These are phyloP conservation scores for Chaetomidium leptoderma DNA, from an alignment of 495 filamentous ascomycete genomes.

Conservation along the genomic window DNA sequence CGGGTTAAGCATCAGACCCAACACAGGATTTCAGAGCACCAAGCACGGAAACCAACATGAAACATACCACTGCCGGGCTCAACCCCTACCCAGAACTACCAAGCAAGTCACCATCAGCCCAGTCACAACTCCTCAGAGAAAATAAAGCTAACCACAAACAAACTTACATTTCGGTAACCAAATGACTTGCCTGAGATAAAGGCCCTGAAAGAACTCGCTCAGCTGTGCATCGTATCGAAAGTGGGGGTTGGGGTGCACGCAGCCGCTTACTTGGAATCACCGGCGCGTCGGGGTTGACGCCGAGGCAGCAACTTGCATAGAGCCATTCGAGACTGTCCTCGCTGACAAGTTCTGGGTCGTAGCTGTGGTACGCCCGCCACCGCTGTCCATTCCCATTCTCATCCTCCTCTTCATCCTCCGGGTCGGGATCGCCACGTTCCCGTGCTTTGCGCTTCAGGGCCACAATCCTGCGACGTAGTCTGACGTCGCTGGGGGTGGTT, in stretches of 20 bases:
- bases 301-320: neutral
- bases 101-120: neutral
- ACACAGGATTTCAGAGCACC: neutral
- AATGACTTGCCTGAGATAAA: neutral
- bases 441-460: neutral
- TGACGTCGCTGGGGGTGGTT: neutral
- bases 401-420: neutral
- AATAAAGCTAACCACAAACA: neutral
- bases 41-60: neutral
- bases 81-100: neutral
- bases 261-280: neutral
- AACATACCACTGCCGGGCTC: neutral
- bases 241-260: neutral
- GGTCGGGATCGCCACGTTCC: neutral
- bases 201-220: neutral
- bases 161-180: neutral
- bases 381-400: neutral
- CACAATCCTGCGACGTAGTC: neutral
- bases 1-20: neutral
- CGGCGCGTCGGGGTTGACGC: neutral
- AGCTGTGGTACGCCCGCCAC: neutral
- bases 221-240: too few species aligned
- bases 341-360: constrained; percentile 1
- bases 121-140: neutral
- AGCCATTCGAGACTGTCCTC: neutral